These are phyloP conservation scores for Dendrobium nobile DNA, from an alignment of 106 monocot species.

Conservation along the genomic window DNA sequence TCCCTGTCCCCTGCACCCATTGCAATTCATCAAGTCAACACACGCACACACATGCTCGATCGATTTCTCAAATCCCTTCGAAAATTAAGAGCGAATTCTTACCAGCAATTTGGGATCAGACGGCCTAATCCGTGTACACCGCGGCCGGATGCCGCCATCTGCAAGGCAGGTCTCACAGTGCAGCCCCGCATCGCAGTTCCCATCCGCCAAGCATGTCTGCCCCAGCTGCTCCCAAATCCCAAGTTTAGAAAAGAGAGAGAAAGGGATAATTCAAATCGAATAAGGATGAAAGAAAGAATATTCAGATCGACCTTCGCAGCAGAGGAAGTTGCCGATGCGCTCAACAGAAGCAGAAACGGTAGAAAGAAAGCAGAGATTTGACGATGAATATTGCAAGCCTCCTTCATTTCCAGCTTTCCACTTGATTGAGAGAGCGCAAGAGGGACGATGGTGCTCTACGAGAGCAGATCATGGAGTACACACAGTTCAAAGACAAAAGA, in stretches of 20 bases:
- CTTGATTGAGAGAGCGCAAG: background rate
- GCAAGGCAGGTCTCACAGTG: conserved; percentile 26
- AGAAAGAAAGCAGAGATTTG: background rate
- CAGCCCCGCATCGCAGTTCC: conserved; percentile 22
- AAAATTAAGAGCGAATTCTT: background rate
- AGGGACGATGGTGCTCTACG: background rate
- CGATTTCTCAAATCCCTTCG: no score
- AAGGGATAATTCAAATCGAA: background rate
- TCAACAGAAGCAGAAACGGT: background rate
- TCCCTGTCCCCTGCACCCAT: conserved; percentile 26
- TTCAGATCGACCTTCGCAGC: background rate
- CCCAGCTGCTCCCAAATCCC: conserved; percentile 4
- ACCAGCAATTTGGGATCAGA: conserved; percentile 22
- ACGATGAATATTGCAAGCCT: background rate
- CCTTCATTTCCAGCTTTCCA: background rate
- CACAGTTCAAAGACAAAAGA: no score
- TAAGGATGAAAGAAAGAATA: background rate
- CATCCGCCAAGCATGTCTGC: conserved; percentile 11
- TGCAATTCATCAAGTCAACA: background rate
- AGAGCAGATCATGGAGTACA: no score
- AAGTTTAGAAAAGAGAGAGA: background rate
- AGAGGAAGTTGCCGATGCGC: background rate
- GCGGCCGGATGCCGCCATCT: conserved; percentile 14
- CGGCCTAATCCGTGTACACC: conserved; percentile 16
- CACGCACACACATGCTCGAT: no score